Evolutionary conservation across 345 rosid species (phyloP), one percentile per base, ranked within the genome.

Genomic region (Pugionium dolabratum): DNA sequence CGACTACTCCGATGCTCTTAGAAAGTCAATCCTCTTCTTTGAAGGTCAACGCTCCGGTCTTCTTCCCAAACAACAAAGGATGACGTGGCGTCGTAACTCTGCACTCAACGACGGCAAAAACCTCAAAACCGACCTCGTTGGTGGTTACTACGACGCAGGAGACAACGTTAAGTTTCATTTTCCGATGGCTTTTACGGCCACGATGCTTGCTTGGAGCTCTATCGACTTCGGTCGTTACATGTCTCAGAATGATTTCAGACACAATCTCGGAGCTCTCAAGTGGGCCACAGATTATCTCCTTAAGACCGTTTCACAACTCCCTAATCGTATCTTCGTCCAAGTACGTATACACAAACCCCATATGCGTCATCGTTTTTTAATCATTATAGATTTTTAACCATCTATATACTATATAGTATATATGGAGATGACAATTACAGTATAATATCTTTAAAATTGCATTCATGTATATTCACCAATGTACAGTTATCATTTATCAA

Each of bases 91-190:
- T 0, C 73, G 81, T 26, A 64, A 81, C 75, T 93, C 96, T 0
- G 97, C 83, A 18, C 80, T 93, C 28, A 62, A 80, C 55, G 99
- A 93, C 55, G 99, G 99, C 0, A 74, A 77, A 75, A 74, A 73
- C 26, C 84, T 85, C 44, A 74, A 79, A 42, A 49, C 79, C 1
- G 88, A 90, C 82, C 76, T 93, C 34, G 79, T 84, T 27, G 97
- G 98, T 9, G 97, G 98, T 5, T 93, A 90, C 79, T 88, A 90
- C 55, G 97, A 93, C 54, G 98, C 98, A 4, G 98, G 97, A 2
- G 98, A 93, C 57, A 88, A 93, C 70, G 78, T 93, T 42, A 90
- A 93, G 79, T 93, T 88, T 58, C 84, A 82, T 11, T 90, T 93
- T 67, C 98, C 98, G 1, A 88, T 93, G 97, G 96, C 97, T 10